Conservation (phyloP, 371 early-diverging fungal genomes). For the Mucor circinelloides region DNA sequence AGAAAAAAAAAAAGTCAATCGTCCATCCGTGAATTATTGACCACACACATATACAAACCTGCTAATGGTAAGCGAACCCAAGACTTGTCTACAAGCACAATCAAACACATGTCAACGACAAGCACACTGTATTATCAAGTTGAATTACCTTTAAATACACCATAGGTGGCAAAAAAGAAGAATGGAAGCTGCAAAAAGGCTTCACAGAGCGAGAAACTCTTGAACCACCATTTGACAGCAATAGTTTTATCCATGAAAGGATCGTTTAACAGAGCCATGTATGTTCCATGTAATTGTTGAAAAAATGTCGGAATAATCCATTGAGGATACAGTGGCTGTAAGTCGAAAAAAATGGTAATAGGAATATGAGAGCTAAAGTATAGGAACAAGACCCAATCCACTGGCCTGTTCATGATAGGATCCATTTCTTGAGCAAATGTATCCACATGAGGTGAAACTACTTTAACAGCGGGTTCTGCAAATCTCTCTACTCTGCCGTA, state of each 20-base stretch:
- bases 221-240: constrained; percentile 22
- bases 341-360: constrained; percentile 21
- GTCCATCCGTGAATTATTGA: neutral
- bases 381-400: constrained; percentile 22
- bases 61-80: constrained; percentile 32
- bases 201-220: constrained; percentile 23
- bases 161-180: constrained; percentile 28
- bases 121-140: neutral
- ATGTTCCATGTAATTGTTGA: neutral
- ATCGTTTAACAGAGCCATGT: constrained; percentile 11
- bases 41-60: neutral
- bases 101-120: neutral
- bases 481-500: neutral
- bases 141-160: constrained; percentile 20
- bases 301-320: constrained; percentile 13
- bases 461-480: neutral
- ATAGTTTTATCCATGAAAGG: constrained; percentile 20
- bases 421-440: constrained; percentile 7
- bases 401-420: constrained; percentile 13
- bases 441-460: constrained; percentile 8
- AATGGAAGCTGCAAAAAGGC: constrained; percentile 28
- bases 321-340: constrained; percentile 22
- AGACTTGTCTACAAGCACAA: constrained; percentile 9
- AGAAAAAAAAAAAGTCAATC: neutral
- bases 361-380: constrained; percentile 28